phyloP scores from a whole-genome alignment of 192 early-diverging fungal species.

The Phlyctochytrium planicorne region DNA sequence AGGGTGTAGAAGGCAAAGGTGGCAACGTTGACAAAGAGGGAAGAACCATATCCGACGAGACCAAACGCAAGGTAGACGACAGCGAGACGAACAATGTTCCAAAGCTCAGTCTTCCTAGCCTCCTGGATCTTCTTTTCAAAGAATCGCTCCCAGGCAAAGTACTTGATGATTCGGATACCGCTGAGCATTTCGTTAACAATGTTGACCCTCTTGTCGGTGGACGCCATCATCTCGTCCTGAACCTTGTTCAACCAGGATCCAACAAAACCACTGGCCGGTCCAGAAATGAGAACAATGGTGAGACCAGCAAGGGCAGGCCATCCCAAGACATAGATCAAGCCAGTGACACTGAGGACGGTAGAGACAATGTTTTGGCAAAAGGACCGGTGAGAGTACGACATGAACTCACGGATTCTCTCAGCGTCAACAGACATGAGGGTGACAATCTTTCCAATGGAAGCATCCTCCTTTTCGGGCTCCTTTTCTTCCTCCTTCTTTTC shows the following conservation, averaged over 20 bases:
- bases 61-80: conserved; percentile 19
- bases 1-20: conserved; percentile 55
- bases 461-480: too few relatives aligned
- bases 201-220: conserved; percentile 73
- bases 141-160: conserved; percentile 43
- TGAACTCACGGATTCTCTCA: conserved; percentile 36
- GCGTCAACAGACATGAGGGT: conserved; percentile 49
- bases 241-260: conserved; percentile 21
- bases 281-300: conserved; percentile 25
- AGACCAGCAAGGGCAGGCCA: conserved; percentile 37
- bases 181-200: conserved; percentile 80
- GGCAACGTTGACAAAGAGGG: conserved; percentile 36
- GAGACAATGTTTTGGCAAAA: conserved; percentile 20
- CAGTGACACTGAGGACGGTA: conserved; percentile 18
- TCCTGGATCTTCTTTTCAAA: conserved; percentile 30
- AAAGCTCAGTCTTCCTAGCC: conserved; percentile 31
- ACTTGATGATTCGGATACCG: conserved; percentile 60
- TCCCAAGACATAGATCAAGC: conserved; percentile 29
- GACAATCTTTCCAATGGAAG: conserved; percentile 44
- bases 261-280: conserved; percentile 23
- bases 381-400: neutral
- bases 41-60: conserved; percentile 8
- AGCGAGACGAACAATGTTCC: conserved; percentile 17
- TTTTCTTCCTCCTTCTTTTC: conserved; percentile 22
- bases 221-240: conserved; percentile 30